Evolutionary conservation across 148 eudicot genomes (phyloP).

Genomic region (Selenicereus undatus): DNA sequence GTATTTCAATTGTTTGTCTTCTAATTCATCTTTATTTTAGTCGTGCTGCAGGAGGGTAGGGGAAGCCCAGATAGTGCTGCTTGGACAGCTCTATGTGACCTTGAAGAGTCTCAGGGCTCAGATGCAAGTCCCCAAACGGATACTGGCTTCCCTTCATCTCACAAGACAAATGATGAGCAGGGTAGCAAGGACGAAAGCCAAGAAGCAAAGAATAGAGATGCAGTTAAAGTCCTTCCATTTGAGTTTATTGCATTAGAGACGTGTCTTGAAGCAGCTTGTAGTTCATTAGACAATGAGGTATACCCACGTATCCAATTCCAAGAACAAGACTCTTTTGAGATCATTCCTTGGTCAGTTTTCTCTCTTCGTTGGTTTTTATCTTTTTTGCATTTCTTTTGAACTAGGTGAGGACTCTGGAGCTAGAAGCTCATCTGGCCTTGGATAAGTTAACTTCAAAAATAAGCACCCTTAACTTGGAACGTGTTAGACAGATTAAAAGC

Average conservation of each 20-base stretch:
- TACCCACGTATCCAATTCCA: background rate
- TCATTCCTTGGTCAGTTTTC: background rate
- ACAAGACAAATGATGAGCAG: constrained; percentile 33
- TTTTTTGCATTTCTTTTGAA: constrained; percentile 14
- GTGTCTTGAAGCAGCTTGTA: constrained; percentile 94
- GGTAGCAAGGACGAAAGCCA: constrained; percentile 50
- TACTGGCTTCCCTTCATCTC: constrained; percentile 45
- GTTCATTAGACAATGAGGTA: constrained; percentile 87
- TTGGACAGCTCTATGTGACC: constrained; percentile 70
- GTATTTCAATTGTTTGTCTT: background rate
- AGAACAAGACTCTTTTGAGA: background rate
- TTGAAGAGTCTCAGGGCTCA: constrained; percentile 52
- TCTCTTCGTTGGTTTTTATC: constrained; percentile 6
- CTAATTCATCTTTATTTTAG: background rate
- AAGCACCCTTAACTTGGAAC: constrained; percentile 93
- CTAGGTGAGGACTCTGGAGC: constrained; percentile 92
- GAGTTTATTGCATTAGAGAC: constrained; percentile 97
- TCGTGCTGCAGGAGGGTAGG: constrained; percentile 43
- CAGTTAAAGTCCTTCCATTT: constrained; percentile 79
- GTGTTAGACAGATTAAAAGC: constrained; percentile 96
- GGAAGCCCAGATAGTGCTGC: constrained; percentile 41
- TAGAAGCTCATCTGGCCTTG: constrained; percentile 96
- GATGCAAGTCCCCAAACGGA: constrained; percentile 48
- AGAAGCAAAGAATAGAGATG: constrained; percentile 58
- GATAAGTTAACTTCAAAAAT: constrained; percentile 96